Evolutionary conservation across 2,329 filamentous ascomycete genomes (phyloP), one percentile per base, ranked within the genome.

Genomic region (Fusarium buharicum): DNA sequence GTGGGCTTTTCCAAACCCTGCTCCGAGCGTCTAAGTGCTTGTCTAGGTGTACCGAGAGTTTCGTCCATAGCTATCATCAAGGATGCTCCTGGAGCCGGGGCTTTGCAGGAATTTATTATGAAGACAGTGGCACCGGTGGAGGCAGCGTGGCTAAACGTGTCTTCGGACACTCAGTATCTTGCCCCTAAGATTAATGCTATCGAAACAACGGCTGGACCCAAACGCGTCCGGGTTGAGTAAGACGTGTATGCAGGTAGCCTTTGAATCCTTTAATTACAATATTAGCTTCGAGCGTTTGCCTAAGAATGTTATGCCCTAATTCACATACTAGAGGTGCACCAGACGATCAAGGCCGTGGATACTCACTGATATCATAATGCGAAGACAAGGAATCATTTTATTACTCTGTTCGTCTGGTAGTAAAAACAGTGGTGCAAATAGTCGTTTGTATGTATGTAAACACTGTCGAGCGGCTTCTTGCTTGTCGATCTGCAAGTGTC

Each of bases 1-100:
- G 80, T 92, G 3, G 83, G 86, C 1, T 81, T 92, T 41, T 87
- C 87, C 0, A 85, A 82, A 48, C 76, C 82, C 1, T 84, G 82
- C 45, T 87, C 88, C 40, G 77, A 84, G 14, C 81, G 81, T 12
- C 74, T 92, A 14, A 84, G 84, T 43, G 73, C 76, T 27, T 80
- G 80, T 17, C 77, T 92, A 4, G 84, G 84, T 2, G 79, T 91
- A 10, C 85, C 87, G 1, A 81, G 87, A 30, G 86, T 87, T 1
- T 90, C 88, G 2, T 86, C 87, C 18, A 76, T 92, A 28, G 90
- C 83, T 1, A 72, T 92, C 7, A 73, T 79, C 17, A 77, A 78
- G 7, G 81, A 77, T 33, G 86, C 88, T 1, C 86, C 87, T 0
- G 82, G 84, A 37, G 80, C 84, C 0, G 80, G 80, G 45, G 79